Evolutionary conservation across 1,284 basidiomycete genomes (phyloP), one percentile per base, ranked within the genome.

Genomic region (Vanrija humicola): DNA sequence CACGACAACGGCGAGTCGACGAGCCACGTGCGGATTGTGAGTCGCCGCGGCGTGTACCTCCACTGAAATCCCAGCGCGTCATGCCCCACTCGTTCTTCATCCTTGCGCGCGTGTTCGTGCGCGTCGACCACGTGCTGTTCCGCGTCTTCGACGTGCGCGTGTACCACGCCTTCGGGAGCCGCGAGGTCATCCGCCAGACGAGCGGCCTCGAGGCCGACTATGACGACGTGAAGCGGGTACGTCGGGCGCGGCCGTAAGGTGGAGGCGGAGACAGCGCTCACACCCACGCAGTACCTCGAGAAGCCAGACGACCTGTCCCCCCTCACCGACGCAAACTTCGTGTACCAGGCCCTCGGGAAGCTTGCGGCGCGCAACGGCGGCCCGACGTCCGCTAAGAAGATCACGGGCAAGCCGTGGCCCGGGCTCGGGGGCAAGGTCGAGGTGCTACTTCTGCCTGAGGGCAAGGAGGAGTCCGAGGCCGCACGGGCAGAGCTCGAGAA

Each of bases 81-180:
- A 98, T 98, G 94, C 93, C 95, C 0, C 87, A 86, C n/a, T 95
- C 88, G 48, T 82, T 97, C 64, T 95, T 98, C 75, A 84, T 98
- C 59, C 84, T 99, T 9, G 83, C 86, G 1, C 83, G 96, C 7
- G 91, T 97, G 74, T 92, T 90, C n/a, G 80, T 99, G 5, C 84
- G 96, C 19, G 93, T 99, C 46, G 96, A 99, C 74, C 84, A 89
- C 54, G 96, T 99, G 43, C 82, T 98, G 42, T 98, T 98, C 78
- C 83, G 96, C 42, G 83, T 86, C 39, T 87, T 85, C 65, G 96
- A 99, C 67, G 94, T 93, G 0, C 82, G 96, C 40, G 79, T 97
- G 59, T 99, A 90, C 68, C 89, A 94, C 70, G 86, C 87, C 1
- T 93, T 98, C 63, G 72, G 70, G 0, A 64, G 68, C 12, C 56